These are phyloP conservation scores for Pseudopyricularia javanii DNA, from an alignment of 2,329 filamentous ascomycete species.

Conservation along the genomic window DNA sequence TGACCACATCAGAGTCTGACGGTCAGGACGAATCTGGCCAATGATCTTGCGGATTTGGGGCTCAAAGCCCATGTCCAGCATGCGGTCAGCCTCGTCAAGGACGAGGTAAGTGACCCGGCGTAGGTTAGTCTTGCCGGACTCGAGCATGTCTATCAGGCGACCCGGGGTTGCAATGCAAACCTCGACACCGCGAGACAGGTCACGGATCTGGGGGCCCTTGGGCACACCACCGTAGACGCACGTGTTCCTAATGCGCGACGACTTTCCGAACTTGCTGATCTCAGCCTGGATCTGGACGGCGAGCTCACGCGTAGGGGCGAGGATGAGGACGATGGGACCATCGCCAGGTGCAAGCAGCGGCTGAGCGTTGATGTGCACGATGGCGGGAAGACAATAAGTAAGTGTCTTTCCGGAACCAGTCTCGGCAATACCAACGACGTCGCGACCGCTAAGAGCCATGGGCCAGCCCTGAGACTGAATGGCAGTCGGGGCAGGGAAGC, in stretches of 20 bases:
- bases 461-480: constrained; percentile 99
- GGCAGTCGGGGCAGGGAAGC: constrained; percentile 83
- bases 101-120: constrained; percentile 96
- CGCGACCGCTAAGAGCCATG: constrained; percentile 94
- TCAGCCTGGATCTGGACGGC: constrained; percentile 98
- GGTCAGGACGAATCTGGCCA: constrained; percentile 89
- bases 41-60: constrained; percentile 99
- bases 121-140: constrained; percentile 95
- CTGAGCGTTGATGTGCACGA: constrained; percentile 99
- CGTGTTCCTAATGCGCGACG: constrained; percentile 94
- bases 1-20: constrained; percentile 99
- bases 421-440: constrained; percentile 98
- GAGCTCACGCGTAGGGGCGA: constrained; percentile 93
- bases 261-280: constrained; percentile 97
- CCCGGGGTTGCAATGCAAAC: constrained; percentile 97
- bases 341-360: constrained; percentile 90
- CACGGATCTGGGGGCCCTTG: constrained; percentile 92
- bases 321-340: constrained; percentile 89
- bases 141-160: constrained; percentile 96
- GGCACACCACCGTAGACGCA: constrained; percentile 99
- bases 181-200: constrained; percentile 88
- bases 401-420: constrained; percentile 98
- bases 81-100: constrained; percentile 96
- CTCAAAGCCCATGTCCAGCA: constrained; percentile 99
- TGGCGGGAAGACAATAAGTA: constrained; percentile 94